Evolutionary conservation across 2,329 filamentous ascomycete species (phyloP).

Genomic region (Epichloe amarillans): DNA sequence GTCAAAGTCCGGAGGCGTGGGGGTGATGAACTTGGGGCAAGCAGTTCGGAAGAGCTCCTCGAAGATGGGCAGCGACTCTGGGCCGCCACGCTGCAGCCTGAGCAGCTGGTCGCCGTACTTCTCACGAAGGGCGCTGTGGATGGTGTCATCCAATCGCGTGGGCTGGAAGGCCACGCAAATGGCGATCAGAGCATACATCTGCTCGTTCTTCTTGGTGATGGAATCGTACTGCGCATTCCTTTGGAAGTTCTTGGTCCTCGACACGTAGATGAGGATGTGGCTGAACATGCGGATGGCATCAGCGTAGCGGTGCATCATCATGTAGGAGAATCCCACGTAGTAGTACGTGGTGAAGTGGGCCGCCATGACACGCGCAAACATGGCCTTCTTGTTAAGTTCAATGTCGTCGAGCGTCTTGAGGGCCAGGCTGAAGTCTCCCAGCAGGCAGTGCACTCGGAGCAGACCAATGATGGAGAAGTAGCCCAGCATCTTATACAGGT

Average conservation of each 20-base stretch:
- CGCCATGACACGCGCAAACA: constrained; percentile 99
- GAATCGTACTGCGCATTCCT: constrained; percentile 98
- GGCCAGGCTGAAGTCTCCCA: constrained; percentile 95
- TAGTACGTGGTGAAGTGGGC: constrained; percentile 99
- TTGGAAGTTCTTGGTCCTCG: constrained; percentile 99
- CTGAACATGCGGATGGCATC: constrained; percentile 99
- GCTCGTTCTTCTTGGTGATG: constrained; percentile 99
- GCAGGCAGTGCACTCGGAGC: constrained; percentile 85
- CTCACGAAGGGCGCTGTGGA: constrained; percentile 93
- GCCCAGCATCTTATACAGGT: constrained; percentile 93
- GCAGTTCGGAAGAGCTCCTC: constrained; percentile 95
- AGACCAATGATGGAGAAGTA: constrained; percentile 99
- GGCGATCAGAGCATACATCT: constrained; percentile 98
- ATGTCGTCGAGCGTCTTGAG: constrained; percentile 99
- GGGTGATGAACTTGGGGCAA: constrained; percentile 99
- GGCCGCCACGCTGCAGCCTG: constrained; percentile 89
- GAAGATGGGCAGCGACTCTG: constrained; percentile 89
- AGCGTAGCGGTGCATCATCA: constrained; percentile 99
- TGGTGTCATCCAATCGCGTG: constrained; percentile 93
- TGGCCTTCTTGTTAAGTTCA: constrained; percentile 99
- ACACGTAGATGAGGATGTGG: constrained; percentile 98
- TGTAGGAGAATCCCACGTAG: constrained; percentile 99
- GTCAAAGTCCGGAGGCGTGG: constrained; percentile 93
- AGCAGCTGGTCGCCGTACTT: constrained; percentile 99
- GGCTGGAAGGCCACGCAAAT: constrained; percentile 98